phyloP scores from a whole-genome alignment of 352 stramenopile genomes.

The Elongisporangium senticosum region DNA sequence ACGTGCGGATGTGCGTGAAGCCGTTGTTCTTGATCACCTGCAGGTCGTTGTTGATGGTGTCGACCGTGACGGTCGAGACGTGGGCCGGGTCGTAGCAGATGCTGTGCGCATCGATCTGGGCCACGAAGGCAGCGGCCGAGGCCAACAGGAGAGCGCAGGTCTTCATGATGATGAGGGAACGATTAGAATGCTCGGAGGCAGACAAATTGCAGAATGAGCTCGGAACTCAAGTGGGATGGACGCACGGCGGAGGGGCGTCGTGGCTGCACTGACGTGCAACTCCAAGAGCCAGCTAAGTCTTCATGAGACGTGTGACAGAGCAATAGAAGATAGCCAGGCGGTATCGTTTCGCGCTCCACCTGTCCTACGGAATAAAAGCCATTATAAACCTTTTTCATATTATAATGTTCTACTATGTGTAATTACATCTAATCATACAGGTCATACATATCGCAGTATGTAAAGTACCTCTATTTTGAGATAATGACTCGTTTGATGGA shows the following conservation, averaged over 20 bases:
- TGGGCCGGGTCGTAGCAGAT: slow-evolving; percentile 50
- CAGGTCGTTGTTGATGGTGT: slow-evolving; percentile 38
- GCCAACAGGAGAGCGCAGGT: background rate
- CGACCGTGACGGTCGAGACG: slow-evolving; percentile 22
- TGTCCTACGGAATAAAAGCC: background rate
- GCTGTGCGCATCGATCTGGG: slow-evolving; percentile 5
- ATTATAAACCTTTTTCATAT: background rate
- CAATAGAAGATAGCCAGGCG: background rate
- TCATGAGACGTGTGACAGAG: background rate
- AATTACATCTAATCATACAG: background rate
- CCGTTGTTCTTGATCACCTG: slow-evolving; percentile 35
- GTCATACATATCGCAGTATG: background rate
- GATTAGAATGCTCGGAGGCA: background rate
- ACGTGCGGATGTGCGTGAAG: slow-evolving; percentile 44
- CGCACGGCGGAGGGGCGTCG: background rate
- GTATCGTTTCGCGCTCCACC: background rate
- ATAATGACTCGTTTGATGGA: background rate
- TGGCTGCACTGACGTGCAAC: background rate
- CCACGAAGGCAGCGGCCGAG: background rate
- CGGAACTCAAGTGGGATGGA: background rate
- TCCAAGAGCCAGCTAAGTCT: background rate
- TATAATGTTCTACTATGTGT: background rate
- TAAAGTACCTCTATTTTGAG: background rate
- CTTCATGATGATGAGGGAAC: background rate
- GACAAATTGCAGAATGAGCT: background rate